These are phyloP conservation scores for Domatiomyces globalis DNA, from an alignment of 2,329 filamentous ascomycete genomes.

Conservation along the genomic window DNA sequence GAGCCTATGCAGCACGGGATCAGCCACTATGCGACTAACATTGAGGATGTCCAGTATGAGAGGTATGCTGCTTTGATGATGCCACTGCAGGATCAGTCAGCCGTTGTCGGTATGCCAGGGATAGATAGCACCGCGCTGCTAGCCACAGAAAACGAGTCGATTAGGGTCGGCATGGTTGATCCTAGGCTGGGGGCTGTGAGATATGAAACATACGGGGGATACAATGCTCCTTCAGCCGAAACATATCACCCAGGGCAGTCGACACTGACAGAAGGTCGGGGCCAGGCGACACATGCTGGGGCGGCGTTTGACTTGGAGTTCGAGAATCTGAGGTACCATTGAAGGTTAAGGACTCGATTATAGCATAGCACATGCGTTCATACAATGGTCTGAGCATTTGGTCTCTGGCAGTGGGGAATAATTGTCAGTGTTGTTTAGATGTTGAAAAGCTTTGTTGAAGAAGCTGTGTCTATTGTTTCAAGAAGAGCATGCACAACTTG, in stretches of 20 bases:
- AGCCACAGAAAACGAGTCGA: constrained; percentile 11
- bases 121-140: constrained; percentile 15
- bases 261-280: constrained; percentile 24
- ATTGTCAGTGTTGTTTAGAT: background rate
- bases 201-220: constrained; percentile 21
- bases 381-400: background rate
- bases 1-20: constrained; percentile 7
- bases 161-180: constrained; percentile 26
- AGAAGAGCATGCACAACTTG: background rate
- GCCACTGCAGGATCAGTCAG: constrained; percentile 23
- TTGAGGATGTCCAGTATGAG: constrained; percentile 20
- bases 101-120: constrained; percentile 27
- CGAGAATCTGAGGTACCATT: constrained; percentile 10
- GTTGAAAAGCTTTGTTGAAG: background rate
- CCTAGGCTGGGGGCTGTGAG: constrained; percentile 24
- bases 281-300: constrained; percentile 6
- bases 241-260: constrained; percentile 21
- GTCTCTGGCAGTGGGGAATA: background rate
- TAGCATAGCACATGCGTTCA: background rate
- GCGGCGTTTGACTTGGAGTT: constrained; percentile 17
- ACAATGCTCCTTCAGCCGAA: constrained; percentile 13
- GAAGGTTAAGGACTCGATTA: background rate
- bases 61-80: constrained; percentile 18
- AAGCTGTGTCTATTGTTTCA: background rate
- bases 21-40: constrained; percentile 6